These are phyloP conservation scores for Smittium mucronatum DNA, from an alignment of 371 early-diverging fungal genomes.

Conservation along the genomic window DNA sequence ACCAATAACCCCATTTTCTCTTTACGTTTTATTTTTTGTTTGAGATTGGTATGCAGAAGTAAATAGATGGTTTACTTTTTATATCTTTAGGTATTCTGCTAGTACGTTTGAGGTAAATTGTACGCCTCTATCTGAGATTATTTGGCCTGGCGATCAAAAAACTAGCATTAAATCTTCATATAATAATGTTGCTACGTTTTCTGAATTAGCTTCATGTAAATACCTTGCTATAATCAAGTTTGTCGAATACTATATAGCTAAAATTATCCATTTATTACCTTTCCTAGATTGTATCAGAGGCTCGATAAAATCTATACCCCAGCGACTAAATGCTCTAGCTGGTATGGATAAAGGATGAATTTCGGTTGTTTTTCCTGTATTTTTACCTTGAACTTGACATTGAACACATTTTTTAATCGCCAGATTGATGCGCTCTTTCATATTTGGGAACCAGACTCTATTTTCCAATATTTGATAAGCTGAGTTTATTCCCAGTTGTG, in stretches of 20 bases:
- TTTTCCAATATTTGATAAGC: not conserved
- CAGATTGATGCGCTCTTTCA: not conserved
- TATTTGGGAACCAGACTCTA: not conserved
- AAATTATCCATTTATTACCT: conserved; percentile 33
- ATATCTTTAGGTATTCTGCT: conserved; percentile 9
- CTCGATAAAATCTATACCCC: conserved; percentile 33
- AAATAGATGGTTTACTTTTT: conserved; percentile 10
- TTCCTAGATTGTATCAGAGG: conserved; percentile 16
- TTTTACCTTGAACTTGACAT: conserved; percentile 19
- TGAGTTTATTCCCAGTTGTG: not conserved
- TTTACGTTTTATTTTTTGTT: conserved; percentile 23
- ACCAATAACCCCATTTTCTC: conserved; percentile 16
- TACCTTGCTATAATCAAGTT: conserved; percentile 35
- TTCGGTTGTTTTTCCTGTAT: not conserved
- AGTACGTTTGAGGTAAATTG: conserved; percentile 19
- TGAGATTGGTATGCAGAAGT: conserved; percentile 26
- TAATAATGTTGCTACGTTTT: conserved; percentile 24
- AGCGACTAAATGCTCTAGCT: conserved; percentile 19
- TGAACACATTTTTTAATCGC: conserved; percentile 13
- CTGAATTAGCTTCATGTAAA: conserved; percentile 17
- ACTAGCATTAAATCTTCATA: conserved; percentile 25
- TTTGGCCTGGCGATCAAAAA: conserved; percentile 24
- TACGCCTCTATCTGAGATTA: conserved; percentile 30
- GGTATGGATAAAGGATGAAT: conserved; percentile 12
- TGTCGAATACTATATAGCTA: conserved; percentile 33